Base-by-base conservation (phyloP, 345 rosid genomes). In the Zanthoxylum bungeanum region DNA sequence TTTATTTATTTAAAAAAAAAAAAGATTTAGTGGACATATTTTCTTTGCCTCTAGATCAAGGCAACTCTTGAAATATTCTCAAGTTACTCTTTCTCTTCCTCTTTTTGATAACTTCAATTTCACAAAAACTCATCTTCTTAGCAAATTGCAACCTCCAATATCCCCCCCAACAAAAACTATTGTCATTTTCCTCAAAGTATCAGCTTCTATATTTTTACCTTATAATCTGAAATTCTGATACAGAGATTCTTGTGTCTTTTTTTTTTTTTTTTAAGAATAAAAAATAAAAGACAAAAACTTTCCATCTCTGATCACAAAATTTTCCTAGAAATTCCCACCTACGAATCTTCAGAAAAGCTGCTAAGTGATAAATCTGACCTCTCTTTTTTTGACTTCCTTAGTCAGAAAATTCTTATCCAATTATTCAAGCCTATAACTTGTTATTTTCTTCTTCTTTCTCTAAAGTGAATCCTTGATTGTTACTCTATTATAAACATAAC, bases 11-110 rank as follows among this genome's bases (percentile, higher is more conserved):
- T n/a, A n/a, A n/a, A 16, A 16, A 10, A 33, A 57, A 57, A 21
- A 17, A 30, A 28, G 11, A 22, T 50, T 46, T 21, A 68, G 17
- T 58, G 24, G 47, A 34, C 27, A n/a, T 40, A 70, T 49, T 66
- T 63, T 8, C 59, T 47, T 73, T 74, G 55, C 72, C 78, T 61
- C n/a, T 28, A 39, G 42, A 46, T 52, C 39, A 61, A 78, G 75
- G 40, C 22, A 50, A 66, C 68, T 17, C 68, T 61, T 60, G 59
- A 59, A 73, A 64, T 44, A 57, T 64, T 64, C 68, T 69, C 70
- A 69, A 34, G 39, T 9, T 51, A 5, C n/a, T 34, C 31, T 28
- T n/a, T 68, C 36, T 47, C 53, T 39, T 33, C 8, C 12, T 31
- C 36, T 21, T 28, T 46, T 11, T 39, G 1, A 25, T 9, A 22